Base-by-base conservation (phyloP, 2,329 filamentous ascomycete species). In the Domatiomyces catenatus region DNA sequence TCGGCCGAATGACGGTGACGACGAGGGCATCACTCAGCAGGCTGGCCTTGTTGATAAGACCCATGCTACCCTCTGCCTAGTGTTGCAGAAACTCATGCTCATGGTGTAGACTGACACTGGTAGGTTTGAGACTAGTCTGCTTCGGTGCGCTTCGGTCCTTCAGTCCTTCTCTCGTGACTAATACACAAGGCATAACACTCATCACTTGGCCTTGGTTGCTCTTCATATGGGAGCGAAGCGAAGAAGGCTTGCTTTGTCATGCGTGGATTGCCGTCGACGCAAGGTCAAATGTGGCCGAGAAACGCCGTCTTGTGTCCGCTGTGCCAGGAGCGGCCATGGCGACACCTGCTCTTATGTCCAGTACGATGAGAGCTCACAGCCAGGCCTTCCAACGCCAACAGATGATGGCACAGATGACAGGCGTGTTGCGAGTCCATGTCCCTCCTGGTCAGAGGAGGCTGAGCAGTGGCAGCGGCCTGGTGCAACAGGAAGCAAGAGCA, bases 281-380 rank as follows among this genome's bases (percentile, higher is more conserved):
- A 60, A 60, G 44, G 58, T 60, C 24, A 59, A 58, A 46, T 60
- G 59, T 44, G 59, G 59, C 32, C 51, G 59, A n/a, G 58, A 55
- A 8, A 54, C 51, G 45, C 59, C 59, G 3, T 53, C 55, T 8
- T 60, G 59, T 48, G 51, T 55, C 42, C 56, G 59, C 5, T 60
- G 59, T 52, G 54, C 56, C 46, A 60, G 57, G 52, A 54, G 55
- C 22, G 51, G 51, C 7, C 43, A 53, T 22, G 53, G 50, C 8
- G 50, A 56, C 48, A 52, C 48, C 44, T 60, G 59, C 48, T 51
- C 56, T 48, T 60, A 60, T 52, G 58, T 59, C 10, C 46, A 55
- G 5, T 56, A 60, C 44, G 56, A 58, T 24, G 52, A 46, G n/a
- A 52, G 51, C 26, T 46, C 50, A 10, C 50, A 50, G 15, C 42